Percentiles rank a stretch among this genome's conserved stretches.
Evolutionary conservation across 2,329 filamentous ascomycete genomes (phyloP).

Genomic region (Hypoxylon sp.): DNA sequence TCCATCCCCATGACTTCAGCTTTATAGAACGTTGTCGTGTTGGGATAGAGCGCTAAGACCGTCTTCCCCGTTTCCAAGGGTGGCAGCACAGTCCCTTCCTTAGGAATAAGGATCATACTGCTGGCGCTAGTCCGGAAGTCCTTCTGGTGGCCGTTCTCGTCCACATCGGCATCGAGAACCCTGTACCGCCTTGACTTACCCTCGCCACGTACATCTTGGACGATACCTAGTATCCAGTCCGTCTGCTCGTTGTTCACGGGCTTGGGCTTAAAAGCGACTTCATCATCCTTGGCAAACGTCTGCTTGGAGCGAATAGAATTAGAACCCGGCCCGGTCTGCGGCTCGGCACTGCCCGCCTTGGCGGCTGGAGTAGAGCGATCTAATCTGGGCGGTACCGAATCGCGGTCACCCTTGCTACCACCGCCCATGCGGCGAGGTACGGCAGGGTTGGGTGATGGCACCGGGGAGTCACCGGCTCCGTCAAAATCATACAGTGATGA

Average conservation of each 20-base stretch:
- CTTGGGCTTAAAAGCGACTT: constrained; percentile 77
- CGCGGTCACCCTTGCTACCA: constrained; percentile 60
- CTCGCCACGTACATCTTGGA: constrained; percentile 81
- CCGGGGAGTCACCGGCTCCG: constrained; percentile 60
- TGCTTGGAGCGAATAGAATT: constrained; percentile 66
- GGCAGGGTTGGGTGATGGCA: constrained; percentile 58
- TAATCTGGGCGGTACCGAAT: constrained; percentile 69
- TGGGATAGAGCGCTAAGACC: constrained; percentile 84
- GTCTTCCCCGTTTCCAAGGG: constrained; percentile 78
- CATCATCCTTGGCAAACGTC: constrained; percentile 72
- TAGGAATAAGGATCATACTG: constrained; percentile 83
- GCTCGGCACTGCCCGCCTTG: constrained; percentile 65
- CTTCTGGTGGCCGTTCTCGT: constrained; percentile 75
- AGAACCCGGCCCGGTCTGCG: constrained; percentile 58
- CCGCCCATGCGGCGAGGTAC: constrained; percentile 57
- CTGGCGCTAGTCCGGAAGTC: constrained; percentile 80
- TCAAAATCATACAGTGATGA: constrained; percentile 62
- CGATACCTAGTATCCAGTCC: constrained; percentile 83
- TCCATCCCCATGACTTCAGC: constrained; percentile 83
- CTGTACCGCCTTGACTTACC: constrained; percentile 84
- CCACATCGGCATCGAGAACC: constrained; percentile 84
- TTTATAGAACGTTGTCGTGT: constrained; percentile 89
- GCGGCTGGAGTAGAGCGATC: constrained; percentile 59
- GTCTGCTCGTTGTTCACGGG: constrained; percentile 63
- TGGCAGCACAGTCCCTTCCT: constrained; percentile 66